These are phyloP conservation scores for Carnegiea gigantea DNA, from an alignment of 179 eudicot species.

Conservation along the genomic window DNA sequence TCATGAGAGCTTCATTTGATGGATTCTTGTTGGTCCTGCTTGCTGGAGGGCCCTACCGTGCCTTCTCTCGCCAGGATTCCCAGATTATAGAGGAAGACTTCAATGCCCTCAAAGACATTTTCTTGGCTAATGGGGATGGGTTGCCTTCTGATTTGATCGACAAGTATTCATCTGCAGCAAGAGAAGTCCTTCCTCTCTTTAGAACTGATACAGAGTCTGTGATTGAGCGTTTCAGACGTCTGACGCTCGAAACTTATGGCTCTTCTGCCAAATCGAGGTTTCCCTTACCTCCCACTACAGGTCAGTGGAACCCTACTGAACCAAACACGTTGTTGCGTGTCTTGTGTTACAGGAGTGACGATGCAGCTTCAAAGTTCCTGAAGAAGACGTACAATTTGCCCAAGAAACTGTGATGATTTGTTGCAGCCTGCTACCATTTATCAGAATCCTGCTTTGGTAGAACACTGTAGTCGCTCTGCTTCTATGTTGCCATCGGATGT, in stretches of 20 bases:
- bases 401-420: conserved; percentile 52
- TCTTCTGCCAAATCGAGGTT: conserved; percentile 77
- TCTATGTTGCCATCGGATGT: background rate
- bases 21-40: conserved; percentile 91
- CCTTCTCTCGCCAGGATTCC: conserved; percentile 69
- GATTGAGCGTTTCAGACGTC: conserved; percentile 68
- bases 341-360: conserved; percentile 87
- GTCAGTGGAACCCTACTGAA: conserved; percentile 88
- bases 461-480: background rate
- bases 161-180: conserved; percentile 67
- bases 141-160: conserved; percentile 67
- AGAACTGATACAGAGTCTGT: conserved; percentile 71
- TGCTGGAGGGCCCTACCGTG: conserved; percentile 93
- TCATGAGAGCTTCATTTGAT: conserved; percentile 86
- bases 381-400: conserved; percentile 89
- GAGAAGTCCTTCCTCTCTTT: conserved; percentile 84
- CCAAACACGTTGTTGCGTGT: conserved; percentile 91
- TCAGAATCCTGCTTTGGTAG: background rate
- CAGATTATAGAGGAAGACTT: conserved; percentile 86
- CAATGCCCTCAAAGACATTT: conserved; percentile 75
- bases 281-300: conserved; percentile 91
- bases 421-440: background rate
- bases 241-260: conserved; percentile 73
- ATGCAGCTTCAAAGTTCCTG: conserved; percentile 77
- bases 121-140: conserved; percentile 94